Conservation (phyloP, 2,329 filamentous ascomycete species). For the Aspergillus cejpii region DNA sequence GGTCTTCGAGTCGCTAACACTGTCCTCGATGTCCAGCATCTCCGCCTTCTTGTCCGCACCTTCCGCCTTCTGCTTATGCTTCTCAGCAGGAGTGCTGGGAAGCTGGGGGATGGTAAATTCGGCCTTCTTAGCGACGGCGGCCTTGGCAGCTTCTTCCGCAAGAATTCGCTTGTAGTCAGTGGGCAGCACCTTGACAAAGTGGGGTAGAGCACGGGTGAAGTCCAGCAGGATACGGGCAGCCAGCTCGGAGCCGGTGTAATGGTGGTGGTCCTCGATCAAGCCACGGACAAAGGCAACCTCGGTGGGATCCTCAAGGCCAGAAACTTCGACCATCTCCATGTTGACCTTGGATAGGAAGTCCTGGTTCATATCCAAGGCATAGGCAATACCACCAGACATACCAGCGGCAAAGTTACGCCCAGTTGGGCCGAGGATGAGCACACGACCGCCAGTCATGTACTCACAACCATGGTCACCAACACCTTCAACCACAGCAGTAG, state of each 20-base stretch:
- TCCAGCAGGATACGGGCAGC: constrained; percentile 90
- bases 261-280: constrained; percentile 92
- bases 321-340: constrained; percentile 93
- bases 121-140: constrained; percentile 73
- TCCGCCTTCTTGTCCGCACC: constrained; percentile 60
- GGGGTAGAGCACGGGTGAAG: constrained; percentile 82
- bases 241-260: constrained; percentile 93
- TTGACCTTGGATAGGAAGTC: constrained; percentile 94
- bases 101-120: constrained; percentile 75
- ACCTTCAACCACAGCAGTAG: constrained; percentile 91
- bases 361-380: constrained; percentile 79
- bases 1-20: constrained; percentile 70
- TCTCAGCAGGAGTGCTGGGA: constrained; percentile 51
- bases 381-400: constrained; percentile 98
- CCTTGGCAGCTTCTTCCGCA: constrained; percentile 76
- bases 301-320: constrained; percentile 70
- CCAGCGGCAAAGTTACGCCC: constrained; percentile 96
- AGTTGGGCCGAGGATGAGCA: constrained; percentile 78
- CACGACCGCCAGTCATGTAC: constrained; percentile 96
- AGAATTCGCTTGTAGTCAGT: constrained; percentile 95
- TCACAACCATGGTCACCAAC: constrained; percentile 94
- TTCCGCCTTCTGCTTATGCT: constrained; percentile 53
- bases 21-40: constrained; percentile 84
- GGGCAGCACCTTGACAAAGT: constrained; percentile 88
- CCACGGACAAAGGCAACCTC: constrained; percentile 88